Percentiles rank a stretch among this genome's conserved stretches.
Conservation (phyloP, 768 basidiomycete species). For the Tulasnella sp. region DNA sequence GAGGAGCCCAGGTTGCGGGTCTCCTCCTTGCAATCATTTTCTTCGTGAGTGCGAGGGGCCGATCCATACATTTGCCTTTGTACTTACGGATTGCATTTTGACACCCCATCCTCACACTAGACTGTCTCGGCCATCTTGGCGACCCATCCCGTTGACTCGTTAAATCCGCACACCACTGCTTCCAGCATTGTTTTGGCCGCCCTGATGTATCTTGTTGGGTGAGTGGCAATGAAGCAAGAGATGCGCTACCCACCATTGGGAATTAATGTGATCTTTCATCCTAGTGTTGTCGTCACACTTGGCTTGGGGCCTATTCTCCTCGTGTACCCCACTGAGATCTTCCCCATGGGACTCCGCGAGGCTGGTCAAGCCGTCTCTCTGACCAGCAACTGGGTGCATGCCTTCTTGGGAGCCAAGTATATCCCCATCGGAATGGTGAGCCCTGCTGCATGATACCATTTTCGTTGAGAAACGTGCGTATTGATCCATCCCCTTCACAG, state of each 20-base stretch:
- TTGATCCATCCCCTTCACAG: not conserved
- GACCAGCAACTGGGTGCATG: not conserved
- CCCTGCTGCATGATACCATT: not conserved
- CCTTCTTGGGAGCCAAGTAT: constrained; percentile 9
- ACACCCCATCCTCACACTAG: not conserved
- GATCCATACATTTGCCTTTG: too few relatives aligned
- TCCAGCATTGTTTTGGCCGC: constrained; percentile 1
- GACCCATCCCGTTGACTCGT: constrained; percentile 6
- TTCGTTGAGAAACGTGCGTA: not conserved
- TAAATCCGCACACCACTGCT: not conserved
- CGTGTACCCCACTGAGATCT: constrained; percentile 13
- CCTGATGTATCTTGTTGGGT: constrained; percentile 9
- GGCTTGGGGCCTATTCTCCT: constrained; percentile 1
- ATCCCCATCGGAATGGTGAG: constrained; percentile 15
- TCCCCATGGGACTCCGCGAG: constrained; percentile 7
- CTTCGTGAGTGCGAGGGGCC: constrained; percentile 6
- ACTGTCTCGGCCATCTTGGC: constrained; percentile 1
- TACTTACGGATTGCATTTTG: not conserved
- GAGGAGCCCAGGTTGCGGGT: not conserved
- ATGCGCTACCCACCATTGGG: too few relatives aligned
- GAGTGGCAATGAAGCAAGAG: not conserved
- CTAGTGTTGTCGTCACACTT: too few relatives aligned
- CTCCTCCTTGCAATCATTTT: not conserved
- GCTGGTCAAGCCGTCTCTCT: constrained; percentile 11
- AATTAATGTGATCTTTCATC: not conserved